phyloP scores from a whole-genome alignment of 805 yeast species.

The Yamadazyma kitorensis region DNA sequence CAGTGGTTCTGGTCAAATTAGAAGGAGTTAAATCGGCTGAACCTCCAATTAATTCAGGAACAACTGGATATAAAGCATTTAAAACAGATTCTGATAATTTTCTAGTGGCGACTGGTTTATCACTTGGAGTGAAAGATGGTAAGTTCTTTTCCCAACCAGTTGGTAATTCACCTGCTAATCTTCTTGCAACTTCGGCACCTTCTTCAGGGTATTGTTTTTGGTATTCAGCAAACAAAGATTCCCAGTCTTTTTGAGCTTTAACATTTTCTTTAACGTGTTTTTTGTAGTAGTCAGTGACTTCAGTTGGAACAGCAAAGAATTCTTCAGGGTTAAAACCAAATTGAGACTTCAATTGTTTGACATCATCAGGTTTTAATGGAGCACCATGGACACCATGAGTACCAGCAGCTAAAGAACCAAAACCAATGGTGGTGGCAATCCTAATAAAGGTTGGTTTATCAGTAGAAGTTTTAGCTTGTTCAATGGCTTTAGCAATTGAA shows the following conservation, averaged over 20 bases:
- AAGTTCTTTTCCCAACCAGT: constrained; percentile 71
- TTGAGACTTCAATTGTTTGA: constrained; percentile 76
- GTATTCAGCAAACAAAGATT: constrained; percentile 59
- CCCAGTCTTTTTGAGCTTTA: constrained; percentile 73
- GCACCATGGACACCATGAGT: constrained; percentile 94
- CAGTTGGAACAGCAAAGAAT: constrained; percentile 75
- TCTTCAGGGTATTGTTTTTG: constrained; percentile 66
- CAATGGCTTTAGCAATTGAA: constrained; percentile 72
- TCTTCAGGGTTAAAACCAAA: constrained; percentile 88
- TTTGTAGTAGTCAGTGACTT: constrained; percentile 70
- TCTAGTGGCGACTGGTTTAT: constrained; percentile 88
- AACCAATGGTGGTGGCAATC: constrained; percentile 90
- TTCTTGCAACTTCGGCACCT: constrained; percentile 77
- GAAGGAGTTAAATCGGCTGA: constrained; percentile 98
- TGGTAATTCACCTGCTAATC: constrained; percentile 78
- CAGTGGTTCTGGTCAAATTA: constrained; percentile 85
- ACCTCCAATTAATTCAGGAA: constrained; percentile 95
- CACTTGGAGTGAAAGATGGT: constrained; percentile 77
- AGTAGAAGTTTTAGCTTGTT: constrained; percentile 67
- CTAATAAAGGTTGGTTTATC: constrained; percentile 90
- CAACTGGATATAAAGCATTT: constrained; percentile 51
- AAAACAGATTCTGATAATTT: constrained; percentile 85
- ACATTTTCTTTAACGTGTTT: constrained; percentile 61
- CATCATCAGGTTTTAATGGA: constrained; percentile 91
- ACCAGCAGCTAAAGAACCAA: constrained; percentile 82